These are phyloP conservation scores for Tremellales sp. DNA, from an alignment of 1,284 basidiomycete genomes.

Conservation along the genomic window DNA sequence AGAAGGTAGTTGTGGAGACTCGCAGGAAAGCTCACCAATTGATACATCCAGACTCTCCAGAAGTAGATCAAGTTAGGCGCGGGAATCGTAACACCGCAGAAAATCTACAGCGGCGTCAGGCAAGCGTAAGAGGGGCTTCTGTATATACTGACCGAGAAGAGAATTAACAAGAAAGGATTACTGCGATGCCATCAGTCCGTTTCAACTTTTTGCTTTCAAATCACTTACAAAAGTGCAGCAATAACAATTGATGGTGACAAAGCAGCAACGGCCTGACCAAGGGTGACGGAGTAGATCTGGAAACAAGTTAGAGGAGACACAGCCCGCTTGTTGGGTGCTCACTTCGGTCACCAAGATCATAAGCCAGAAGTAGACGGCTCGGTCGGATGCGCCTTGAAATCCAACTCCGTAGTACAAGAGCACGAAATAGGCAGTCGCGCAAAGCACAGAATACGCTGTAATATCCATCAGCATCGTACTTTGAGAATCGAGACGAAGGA, in stretches of 20 bases:
- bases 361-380: conserved; percentile 48
- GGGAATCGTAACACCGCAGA: conserved; percentile 76
- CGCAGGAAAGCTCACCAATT: conserved; percentile 53
- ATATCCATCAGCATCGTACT: neutral
- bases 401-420: conserved; percentile 47
- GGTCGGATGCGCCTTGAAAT: conserved; percentile 30
- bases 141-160: conserved; percentile 56
- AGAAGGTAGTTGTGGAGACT: conserved; percentile 4
- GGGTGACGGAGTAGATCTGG: conserved; percentile 71
- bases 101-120: neutral
- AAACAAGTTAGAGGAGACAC: conserved; percentile 64
- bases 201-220: neutral
- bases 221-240: conserved; percentile 60
- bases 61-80: conserved; percentile 58
- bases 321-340: conserved; percentile 58
- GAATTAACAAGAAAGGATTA: conserved; percentile 63
- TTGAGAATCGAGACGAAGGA: conserved; percentile 25
- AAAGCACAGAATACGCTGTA: conserved; percentile 53
- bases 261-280: conserved; percentile 68
- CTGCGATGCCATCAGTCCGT: neutral
- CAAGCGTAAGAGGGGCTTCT: neutral
- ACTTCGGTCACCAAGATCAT: conserved; percentile 42
- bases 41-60: conserved; percentile 73
- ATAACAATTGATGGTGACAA: conserved; percentile 61
- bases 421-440: conserved; percentile 71